These are phyloP conservation scores for Pyricularia grisea DNA, from an alignment of 2,329 filamentous ascomycete genomes.

Conservation along the genomic window DNA sequence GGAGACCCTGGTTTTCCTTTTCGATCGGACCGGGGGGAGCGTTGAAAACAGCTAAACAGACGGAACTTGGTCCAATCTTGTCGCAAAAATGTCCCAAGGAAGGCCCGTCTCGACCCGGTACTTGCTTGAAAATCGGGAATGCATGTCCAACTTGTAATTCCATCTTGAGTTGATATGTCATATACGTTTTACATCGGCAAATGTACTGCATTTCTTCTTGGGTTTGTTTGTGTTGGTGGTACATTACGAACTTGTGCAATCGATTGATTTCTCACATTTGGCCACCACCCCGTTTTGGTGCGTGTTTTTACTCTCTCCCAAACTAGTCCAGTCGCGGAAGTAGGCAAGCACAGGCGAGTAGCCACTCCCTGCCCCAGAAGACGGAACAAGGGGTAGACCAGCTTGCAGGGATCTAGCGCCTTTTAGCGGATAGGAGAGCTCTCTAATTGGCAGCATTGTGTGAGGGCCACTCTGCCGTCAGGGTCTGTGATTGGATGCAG, in stretches of 20 bases:
- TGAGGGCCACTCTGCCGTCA: background rate
- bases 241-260: background rate
- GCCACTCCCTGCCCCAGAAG: background rate
- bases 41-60: background rate
- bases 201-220: background rate
- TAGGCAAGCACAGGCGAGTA: background rate
- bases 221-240: background rate
- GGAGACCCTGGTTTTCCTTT: background rate
- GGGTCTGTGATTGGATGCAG: background rate
- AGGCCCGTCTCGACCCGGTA: background rate
- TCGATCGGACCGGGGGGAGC: background rate
- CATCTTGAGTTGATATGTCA: background rate
- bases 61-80: background rate
- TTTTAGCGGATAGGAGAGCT: background rate
- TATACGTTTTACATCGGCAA: background rate
- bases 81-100: background rate
- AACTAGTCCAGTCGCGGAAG: background rate
- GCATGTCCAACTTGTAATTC: background rate
- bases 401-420: background rate
- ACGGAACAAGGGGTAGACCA: background rate
- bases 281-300: background rate
- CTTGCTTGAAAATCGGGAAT: background rate
- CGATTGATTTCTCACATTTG: background rate
- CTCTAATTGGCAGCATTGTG: background rate
- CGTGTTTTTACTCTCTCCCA: background rate